Conservation (phyloP, 2,329 filamentous ascomycete genomes). For the Plectosphaerella plurivora region DNA sequence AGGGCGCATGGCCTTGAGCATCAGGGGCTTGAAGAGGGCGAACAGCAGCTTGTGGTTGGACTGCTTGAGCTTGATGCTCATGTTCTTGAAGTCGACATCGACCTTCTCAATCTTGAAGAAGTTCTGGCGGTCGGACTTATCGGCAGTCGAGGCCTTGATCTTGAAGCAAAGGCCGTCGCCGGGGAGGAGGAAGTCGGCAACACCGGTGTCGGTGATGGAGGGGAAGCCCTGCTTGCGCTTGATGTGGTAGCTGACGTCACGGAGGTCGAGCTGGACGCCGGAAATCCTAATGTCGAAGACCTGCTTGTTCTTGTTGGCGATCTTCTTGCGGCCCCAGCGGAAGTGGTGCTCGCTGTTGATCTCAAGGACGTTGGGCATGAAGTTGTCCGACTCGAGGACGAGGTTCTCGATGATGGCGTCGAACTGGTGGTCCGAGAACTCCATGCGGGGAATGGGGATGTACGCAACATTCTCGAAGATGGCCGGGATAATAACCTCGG, state of each 20-base stretch:
- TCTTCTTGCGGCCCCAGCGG: slow-evolving; percentile 88
- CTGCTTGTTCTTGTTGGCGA: slow-evolving; percentile 73
- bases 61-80: slow-evolving; percentile 87
- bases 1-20: slow-evolving; percentile 79
- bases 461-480: slow-evolving; percentile 84
- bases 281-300: slow-evolving; percentile 76
- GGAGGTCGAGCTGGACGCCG: slow-evolving; percentile 88
- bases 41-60: slow-evolving; percentile 95
- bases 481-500: slow-evolving; percentile 78
- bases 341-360: slow-evolving; percentile 90
- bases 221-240: slow-evolving; percentile 95
- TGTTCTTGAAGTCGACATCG: slow-evolving; percentile 72
- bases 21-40: slow-evolving; percentile 76
- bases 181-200: slow-evolving; percentile 83
- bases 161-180: slow-evolving; percentile 89
- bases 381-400: slow-evolving; percentile 92
- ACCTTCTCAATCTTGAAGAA: slow-evolving; percentile 96
- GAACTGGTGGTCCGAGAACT: slow-evolving; percentile 78
- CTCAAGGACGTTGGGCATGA: slow-evolving; percentile 89
- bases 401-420: slow-evolving; percentile 93
- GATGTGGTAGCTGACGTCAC: slow-evolving; percentile 89
- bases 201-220: slow-evolving; percentile 77
- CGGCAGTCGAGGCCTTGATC: slow-evolving; percentile 78
- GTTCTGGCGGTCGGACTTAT: slow-evolving; percentile 69
- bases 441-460: slow-evolving; percentile 88